Evolutionary conservation across 202 grass and related monocot species (phyloP).

Genomic region (Elaeis oleifera): DNA sequence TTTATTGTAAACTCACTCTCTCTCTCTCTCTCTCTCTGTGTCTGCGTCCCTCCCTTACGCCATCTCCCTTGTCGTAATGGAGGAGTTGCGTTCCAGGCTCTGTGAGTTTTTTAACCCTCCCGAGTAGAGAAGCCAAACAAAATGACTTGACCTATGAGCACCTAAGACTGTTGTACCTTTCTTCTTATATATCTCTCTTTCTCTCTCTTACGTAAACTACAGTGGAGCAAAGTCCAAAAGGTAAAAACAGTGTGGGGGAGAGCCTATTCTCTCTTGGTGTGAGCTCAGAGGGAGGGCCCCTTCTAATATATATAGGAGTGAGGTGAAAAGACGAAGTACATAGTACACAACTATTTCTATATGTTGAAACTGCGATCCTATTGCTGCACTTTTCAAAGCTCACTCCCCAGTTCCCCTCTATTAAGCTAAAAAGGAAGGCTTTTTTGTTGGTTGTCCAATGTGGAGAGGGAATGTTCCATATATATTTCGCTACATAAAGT

Average conservation of each 20-base stretch:
- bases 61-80: no score
- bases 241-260: conserved; percentile 24
- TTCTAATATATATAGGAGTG: conserved; percentile 34
- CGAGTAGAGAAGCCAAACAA: no score
- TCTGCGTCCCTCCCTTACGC: no score
- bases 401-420: background rate
- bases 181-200: background rate
- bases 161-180: conserved; percentile 2
- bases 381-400: conserved; percentile 25
- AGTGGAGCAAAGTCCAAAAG: background rate
- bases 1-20: no score
- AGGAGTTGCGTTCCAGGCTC: no score
- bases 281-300: conserved; percentile 26
- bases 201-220: background rate
- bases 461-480: background rate
- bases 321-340: conserved; percentile 29
- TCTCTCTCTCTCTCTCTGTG: no score
- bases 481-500: background rate
- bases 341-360: conserved; percentile 34
- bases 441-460: conserved; percentile 18
- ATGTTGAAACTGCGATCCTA: conserved; percentile 28
- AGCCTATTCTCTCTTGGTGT: conserved; percentile 25
- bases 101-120: no score
- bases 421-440: conserved; percentile 10
- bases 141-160: no score